Evolutionary conservation across 208 protist species (phyloP), one percentile per base, ranked within the genome.

Genomic region (Trypanosoma platydactyli): DNA sequence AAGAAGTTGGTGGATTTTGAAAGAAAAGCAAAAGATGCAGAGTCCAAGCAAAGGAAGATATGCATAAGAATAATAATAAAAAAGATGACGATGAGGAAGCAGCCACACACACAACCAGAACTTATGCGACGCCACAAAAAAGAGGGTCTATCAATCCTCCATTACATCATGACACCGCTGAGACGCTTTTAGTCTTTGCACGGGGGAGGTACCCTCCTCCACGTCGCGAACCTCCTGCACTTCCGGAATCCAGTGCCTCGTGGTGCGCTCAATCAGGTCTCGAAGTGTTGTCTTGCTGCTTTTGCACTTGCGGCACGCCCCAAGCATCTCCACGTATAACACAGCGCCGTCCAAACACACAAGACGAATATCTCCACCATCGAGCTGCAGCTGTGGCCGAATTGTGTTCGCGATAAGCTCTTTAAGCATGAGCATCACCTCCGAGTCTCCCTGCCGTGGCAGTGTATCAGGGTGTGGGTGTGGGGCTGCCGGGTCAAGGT

Each of bases 361-460:
- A 73, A 94, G 92, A 29, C 88, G 84, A 65, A 97, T 90, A 64
- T 97, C 91, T 33, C 94, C 94, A 33, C 94, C 94, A 65, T 97
- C 94, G 30, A 89, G 79, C 62, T 97, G 91, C 55, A 97, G 80
- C 75, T 93, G 79, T 18, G 94, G 92, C 35, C 91, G 84, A 22
- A 97, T 90, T 18, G 73, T 86, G 41, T 74, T 91, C 12, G 76
- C 74, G 22, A 97, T 75, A 29, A 97, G 84, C 77, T 97, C 91
- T 75, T 97, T 97, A 29, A 97, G 82, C 69, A 91, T 88, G 45
- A 91, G 66, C 68, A 97, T 80, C 24, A 94, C 75, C 65, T 97
- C 94, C 12, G 80, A 79, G 65, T 97, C 94, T 2, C 78, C 83
- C 13, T 88, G 84, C 58, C 80, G 59, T 15, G 91, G 82, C 13